Base-by-base conservation (phyloP, 106 monocot species). In the Acanthochlamys bracteata region DNA sequence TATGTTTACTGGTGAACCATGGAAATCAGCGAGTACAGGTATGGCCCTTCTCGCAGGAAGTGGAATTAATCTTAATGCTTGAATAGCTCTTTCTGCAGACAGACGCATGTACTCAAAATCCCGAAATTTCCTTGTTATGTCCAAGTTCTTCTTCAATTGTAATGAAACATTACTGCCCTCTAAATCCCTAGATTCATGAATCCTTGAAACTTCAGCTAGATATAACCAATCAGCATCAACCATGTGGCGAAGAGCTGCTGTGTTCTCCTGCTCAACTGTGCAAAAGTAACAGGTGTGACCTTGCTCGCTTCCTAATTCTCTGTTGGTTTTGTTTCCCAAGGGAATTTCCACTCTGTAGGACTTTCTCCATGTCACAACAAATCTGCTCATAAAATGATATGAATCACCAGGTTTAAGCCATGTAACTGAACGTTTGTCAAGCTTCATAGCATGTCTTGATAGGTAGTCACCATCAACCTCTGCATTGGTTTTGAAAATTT, bases 141-240 rank as follows among this genome's bases (percentile, higher is more conserved):
- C 52, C 13, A 63, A 13, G 10, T 74, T 17, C 49, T 45, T 16
- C 13, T 71, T 41, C 43, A 6, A 17, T 41, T 45, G 14, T 57
- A 59, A 65, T 58, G 41, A 45, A 68, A 57, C 11, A 26, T 15
- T 0, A 45, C 63, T 10, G 43, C 40, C 13, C 11, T 68, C 12
- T 45, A 1, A 39, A 39, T 66, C 75, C 57, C 55, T 42, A 6
- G 19, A 0, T 20, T 33, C 17, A 39, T 66, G 33, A 10, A 43
- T 66, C 41, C 82, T 73, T 4, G 64, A 72, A 63, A 88, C 54
- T 69, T 75, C 46, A 4, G 76, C 72, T 43, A 98, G 85, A 83
- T 79, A 89, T 47, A 98, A 69, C 91, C 98, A 98, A 71, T 98
- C 98, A 69, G 80, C 73, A 81, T 98, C 91, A 23, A 86, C 84